Percentiles rank a stretch among this genome's conserved stretches.
Evolutionary conservation across 805 yeast genomes (phyloP).

Genomic region (Myxozyma sirexii): DNA sequence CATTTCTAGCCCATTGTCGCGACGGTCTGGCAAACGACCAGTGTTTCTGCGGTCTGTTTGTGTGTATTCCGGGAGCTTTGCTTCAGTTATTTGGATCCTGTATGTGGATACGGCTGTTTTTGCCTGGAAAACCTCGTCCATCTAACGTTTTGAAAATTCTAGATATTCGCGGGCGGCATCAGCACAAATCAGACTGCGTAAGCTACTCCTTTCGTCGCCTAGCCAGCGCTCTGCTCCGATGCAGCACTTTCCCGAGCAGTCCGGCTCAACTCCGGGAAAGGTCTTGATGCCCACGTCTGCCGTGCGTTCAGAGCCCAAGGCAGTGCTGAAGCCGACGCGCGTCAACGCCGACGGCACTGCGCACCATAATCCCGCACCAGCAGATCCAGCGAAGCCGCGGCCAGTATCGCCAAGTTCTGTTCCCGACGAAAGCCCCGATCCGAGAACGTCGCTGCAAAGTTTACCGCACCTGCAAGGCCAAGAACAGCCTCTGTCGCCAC

Average conservation of each 20-base stretch:
- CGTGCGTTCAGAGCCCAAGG: constrained; percentile 7
- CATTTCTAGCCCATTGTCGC: no score
- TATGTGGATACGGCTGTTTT: no score
- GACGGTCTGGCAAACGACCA: no score
- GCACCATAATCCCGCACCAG: not conserved
- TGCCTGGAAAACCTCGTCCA: no score
- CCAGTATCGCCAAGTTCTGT: not conserved
- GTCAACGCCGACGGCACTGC: not conserved
- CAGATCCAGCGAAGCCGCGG: no score
- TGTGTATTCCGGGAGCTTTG: no score
- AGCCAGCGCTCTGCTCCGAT: not conserved
- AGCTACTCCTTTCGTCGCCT: no score
- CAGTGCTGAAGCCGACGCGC: constrained; percentile 1
- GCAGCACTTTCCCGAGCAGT: constrained; percentile 7
- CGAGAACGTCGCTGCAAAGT: not conserved
- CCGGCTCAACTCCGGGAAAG: not conserved
- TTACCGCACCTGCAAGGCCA: not conserved
- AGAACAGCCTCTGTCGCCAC: not conserved
- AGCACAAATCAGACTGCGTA: no score
- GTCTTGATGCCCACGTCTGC: constrained; percentile 12
- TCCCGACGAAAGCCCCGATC: not conserved
- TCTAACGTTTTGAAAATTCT: no score
- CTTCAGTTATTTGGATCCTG: no score
- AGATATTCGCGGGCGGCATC: no score
- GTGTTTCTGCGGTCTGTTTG: no score